Evolutionary conservation across 1,139 yeast species (phyloP), one percentile per base, ranked within the genome.

Genomic region (Magnusiomyces paraingens): DNA sequence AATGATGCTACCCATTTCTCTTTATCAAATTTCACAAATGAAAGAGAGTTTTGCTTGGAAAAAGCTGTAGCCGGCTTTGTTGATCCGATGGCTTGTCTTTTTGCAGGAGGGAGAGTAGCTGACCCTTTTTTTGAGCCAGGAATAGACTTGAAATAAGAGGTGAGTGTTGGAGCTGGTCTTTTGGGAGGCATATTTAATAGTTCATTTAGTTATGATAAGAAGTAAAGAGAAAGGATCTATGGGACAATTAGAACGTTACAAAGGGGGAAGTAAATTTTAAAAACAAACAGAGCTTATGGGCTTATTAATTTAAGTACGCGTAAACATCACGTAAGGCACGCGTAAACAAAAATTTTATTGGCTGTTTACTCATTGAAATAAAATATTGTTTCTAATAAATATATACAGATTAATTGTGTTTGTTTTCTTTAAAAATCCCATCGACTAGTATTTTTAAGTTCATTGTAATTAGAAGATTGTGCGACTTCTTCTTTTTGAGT

Each of bases 1-100:
- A 91, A 73, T 1, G 77, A 65, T 0, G 68, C 64, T 1, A 81
- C 61, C 86, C 95, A 89, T 50, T 69, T 54, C 1, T 69, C 63
- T 62, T 81, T 84, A 64, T 82, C 70, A 62, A 82, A 81, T 14
- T 45, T 51, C 10, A 50, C 44, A 26, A 36, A 44, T 14, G 47
- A 14, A 26, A 22, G n/a, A 26, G 47, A 12, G 8, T 26, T 26
- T 44, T 29, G 26, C 5, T 17, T 12, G 10, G 44, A 15, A 20
- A 45, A 17, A 12, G 46, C 17, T 20, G 32, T 6, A 12, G 40
- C 40, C 6, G 41, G 18, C 14, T 41, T 18, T 17, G 20, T 35
- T 8, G n/a, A 15, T 5, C 41, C 44, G 6, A 32, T 18, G 12
- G 45, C 52, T 29, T 53, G 49, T 39, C 52, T 49, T 46, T 55